Evolutionary conservation across 768 basidiomycete species (phyloP), one percentile per base, ranked within the genome.

Genomic region (Lentinula sp.): DNA sequence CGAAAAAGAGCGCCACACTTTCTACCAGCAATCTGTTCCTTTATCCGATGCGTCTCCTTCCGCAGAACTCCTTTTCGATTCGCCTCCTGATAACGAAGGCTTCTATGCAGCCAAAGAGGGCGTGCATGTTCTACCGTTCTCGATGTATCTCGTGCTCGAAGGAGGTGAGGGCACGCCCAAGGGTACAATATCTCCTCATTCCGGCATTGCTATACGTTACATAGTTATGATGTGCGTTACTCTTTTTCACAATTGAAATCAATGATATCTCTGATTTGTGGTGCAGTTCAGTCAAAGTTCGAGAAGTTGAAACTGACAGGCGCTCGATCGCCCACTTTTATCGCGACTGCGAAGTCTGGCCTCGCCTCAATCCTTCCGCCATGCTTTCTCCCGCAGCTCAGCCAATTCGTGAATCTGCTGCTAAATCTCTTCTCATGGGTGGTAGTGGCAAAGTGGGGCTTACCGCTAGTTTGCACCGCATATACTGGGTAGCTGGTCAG

Each of bases 291-390:
- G 73, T 92, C 65, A 89, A 88, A 72, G 81, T 95, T 61, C 89
- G 88, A 70, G 85, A 91, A 57, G 67, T 82, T 2, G 73, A 78
- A 15, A 83, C 83, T 4, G 75, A 77, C 32, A 81, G 80, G 65
- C 79, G 83, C 13, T 91, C 90, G 3, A 87, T 95, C 37, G 88
- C 93, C 3, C 94, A 97, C 72, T 94, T 95, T 71, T 96, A 95
- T 71, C 85, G 94, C 8, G 76, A 85, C 50, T 87, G 92, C 71
- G 84, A 86, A 57, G 76, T 95, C 33, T 93, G 87, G 84, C 93
- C 93, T 1, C 83, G 83, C 50, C 72, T 94, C 18, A 80, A 91
- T 61, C 83, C 88, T 3, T 73, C 79, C 18, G 60, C 76, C 4
- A 77, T 86, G 20, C 81, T 97, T 16, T 79, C 84, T 2, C 79